Evolutionary conservation across 2,329 filamentous ascomycete genomes (phyloP), one percentile per base, ranked within the genome.

Genomic region (Didymella pinodella): DNA sequence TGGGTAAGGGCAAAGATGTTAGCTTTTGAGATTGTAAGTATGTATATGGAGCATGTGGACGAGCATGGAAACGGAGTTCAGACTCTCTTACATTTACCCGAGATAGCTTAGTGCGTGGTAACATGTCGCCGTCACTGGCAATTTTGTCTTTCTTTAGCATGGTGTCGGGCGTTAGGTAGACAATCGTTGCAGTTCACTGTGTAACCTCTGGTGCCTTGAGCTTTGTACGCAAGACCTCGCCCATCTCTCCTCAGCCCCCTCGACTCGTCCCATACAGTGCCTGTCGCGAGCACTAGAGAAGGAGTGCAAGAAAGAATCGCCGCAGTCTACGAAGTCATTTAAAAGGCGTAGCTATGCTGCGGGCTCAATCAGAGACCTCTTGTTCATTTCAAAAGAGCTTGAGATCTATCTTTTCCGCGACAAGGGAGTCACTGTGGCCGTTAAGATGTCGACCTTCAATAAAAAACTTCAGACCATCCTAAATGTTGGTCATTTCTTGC

Each of bases 111-210:
- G 7, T 26, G n/a, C 26, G n/a, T 29, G n/a, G 26, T 44, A 31
- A 44, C 16, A n/a, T 18, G 6, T 48, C 16, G 36, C 44, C n/a
- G 20, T 22, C 8, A 12, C 44, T 7, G 16, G 41, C 54, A 3
- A 43, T 29, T 38, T 38, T 18, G 14, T 40, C 49, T 20, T 41
- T 54, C 50, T 16, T 47, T 54, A 47, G 51, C 50, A 48, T 29
- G 47, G 56, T 50, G 46, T 50, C 34, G 14, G 36, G 55, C 8
- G 55, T 52, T 10, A 11, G 5, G 4, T 48, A 22, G 7, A 43
- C 3, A 40, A 40, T 36, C 31, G 0, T 36, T 36, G n/a, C 34
- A 18, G 18, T 18, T 7, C 18, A 20, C n/a, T 38, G 31, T 34
- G 14, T 34, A 4, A 12, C 12, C 31, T 12, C 31, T 34, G 31